Conservation (phyloP, 164 flowering plant genomes). For the Chloranthus sessilifolius region DNA sequence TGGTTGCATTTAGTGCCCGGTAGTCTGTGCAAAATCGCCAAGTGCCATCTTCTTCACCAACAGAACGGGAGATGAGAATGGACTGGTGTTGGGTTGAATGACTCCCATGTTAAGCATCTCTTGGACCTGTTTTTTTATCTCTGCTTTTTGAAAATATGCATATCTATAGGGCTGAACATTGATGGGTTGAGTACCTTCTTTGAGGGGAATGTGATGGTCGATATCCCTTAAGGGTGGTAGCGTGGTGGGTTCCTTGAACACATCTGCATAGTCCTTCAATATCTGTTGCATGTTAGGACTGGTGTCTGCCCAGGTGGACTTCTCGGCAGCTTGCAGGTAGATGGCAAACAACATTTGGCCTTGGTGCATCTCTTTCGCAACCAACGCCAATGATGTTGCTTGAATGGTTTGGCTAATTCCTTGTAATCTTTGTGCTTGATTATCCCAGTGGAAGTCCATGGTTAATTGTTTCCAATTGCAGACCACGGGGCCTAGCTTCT, state of each 20-base stretch:
- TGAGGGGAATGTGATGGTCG: background rate
- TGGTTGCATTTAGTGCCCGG: background rate
- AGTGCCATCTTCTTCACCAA: conserved; percentile 5
- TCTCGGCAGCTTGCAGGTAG: background rate
- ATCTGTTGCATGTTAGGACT: background rate
- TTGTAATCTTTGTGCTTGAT: too few species aligned
- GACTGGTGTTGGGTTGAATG: background rate
- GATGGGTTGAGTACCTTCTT: background rate
- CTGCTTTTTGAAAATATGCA: background rate
- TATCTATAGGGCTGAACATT: conserved; percentile 3
- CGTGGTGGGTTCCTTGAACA: background rate
- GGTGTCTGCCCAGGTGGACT: background rate
- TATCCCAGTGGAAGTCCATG: conserved; percentile 3
- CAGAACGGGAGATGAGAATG: conserved; percentile 1
- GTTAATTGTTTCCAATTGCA: conserved; percentile 3
- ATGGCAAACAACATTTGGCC: conserved; percentile 3
- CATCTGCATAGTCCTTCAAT: background rate
- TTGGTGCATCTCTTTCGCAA: background rate
- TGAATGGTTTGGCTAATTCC: background rate
- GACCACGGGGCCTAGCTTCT: background rate
- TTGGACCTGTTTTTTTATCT: background rate
- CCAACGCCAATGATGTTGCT: background rate
- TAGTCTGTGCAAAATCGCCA: conserved; percentile 2
- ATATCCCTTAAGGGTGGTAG: background rate
- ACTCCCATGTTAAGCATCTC: background rate